Evolutionary conservation across 2,329 filamentous ascomycete species (phyloP), one percentile per base, ranked within the genome.

Genomic region (Colletotrichum neosansevieriae): DNA sequence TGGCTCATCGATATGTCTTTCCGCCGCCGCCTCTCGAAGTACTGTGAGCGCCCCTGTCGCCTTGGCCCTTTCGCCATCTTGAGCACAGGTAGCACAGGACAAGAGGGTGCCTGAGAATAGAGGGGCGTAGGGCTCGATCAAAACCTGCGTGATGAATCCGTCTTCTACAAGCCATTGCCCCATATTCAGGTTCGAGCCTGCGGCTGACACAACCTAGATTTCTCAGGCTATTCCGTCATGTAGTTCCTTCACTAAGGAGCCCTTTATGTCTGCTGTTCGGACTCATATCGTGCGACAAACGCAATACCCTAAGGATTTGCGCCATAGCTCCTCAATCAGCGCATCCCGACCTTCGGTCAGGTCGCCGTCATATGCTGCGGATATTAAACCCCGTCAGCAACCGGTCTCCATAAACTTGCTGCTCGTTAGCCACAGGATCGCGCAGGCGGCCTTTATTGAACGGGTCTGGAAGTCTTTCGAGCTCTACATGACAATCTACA

Each of bases 21-120:
- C 38, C 34, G 40, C 29, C 40, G 40, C 57, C 29, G 40, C 58
- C 13, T 40, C 21, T 12, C 17, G 59, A 38, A 29, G n/a, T 38
- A 63, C 50, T 51, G 29, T 32, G 24, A 32, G 34, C 60, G 60
- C 64, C 60, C 42, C 60, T n/a, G n/a, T 38, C 21, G 38, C 36
- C 45, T 53, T 40, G 34, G 12, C 24, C 13, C 36, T 53, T 53
- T 49, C 44, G 12, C 24, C 6, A n/a, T 54, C 49, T n/a, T 45
- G 38, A 42, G 19, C 32, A 17, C 45, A 42, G 44, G 44, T 40
- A 19, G 15, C 7, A 21, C 40, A 19, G 49, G 29, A 49, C 29
- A 19, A 38, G 21, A n/a, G 15, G 17, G 10, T 42, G 19, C 42
- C 42, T 45, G n/a, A n/a, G n/a, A 19, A 34, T 62, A 21, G 17